A percentile compares a stretch with the other conserved stretches of the same genome.
Conservation (phyloP, 805 yeast species). For the Starmerella davenportii region DNA sequence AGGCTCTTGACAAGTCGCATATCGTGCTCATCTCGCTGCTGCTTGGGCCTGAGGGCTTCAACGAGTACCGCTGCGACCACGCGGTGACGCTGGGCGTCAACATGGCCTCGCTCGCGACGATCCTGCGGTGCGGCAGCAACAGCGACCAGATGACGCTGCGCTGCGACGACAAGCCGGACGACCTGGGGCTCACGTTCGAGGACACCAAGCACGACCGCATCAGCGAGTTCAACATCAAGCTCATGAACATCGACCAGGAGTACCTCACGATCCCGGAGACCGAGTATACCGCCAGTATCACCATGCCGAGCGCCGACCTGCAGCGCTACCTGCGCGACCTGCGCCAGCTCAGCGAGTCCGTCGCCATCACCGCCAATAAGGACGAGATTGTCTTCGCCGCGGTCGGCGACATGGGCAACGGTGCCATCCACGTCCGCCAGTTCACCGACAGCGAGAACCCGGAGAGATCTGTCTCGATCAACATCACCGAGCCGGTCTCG, state of each 20-base stretch:
- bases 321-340: slow-evolving; percentile 80
- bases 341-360: slow-evolving; percentile 69
- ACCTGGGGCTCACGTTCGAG: slow-evolving; percentile 67
- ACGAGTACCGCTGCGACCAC: slow-evolving; percentile 88
- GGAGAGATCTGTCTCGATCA: slow-evolving; percentile 54
- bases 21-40: slow-evolving; percentile 76
- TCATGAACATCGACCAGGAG: slow-evolving; percentile 94
- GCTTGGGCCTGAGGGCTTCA: slow-evolving; percentile 75
- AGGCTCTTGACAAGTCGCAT: slow-evolving; percentile 95
- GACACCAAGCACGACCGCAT: slow-evolving; percentile 81
- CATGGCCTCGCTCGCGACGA: slow-evolving; percentile 68
- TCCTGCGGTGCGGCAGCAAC: slow-evolving; percentile 78
- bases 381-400: slow-evolving; percentile 79
- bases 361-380: slow-evolving; percentile 71
- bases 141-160: slow-evolving; percentile 73
- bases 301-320: slow-evolving; percentile 77
- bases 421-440: slow-evolving; percentile 73
- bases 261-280: slow-evolving; percentile 84
- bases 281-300: slow-evolving; percentile 71
- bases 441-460: slow-evolving; percentile 59
- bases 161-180: slow-evolving; percentile 78
- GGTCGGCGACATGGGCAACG: slow-evolving; percentile 83
- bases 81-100: slow-evolving; percentile 84
- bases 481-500: slow-evolving; percentile 70
- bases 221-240: slow-evolving; percentile 74